Evolutionary conservation across 2,329 filamentous ascomycete species (phyloP), one percentile per base, ranked within the genome.

Genomic region (Alternaria sp.): DNA sequence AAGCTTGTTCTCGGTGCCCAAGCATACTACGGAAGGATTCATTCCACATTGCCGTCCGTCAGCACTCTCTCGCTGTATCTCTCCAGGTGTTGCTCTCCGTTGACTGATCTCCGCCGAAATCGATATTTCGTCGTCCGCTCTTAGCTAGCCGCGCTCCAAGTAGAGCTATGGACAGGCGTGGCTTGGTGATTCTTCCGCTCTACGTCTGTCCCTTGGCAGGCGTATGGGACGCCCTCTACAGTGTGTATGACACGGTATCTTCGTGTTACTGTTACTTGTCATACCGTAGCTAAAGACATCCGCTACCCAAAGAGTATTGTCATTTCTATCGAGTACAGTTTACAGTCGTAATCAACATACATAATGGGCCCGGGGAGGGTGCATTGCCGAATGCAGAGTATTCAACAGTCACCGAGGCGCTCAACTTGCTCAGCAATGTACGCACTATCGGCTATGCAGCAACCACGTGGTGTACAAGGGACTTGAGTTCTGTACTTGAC

Each of bases 401-500:
- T 67, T 79, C 76, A 28, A 72, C 76, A 38, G 81, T 80, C 63
- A 78, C 82, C 49, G 75, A 76, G 36, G 75, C 69, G 54, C 75
- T 84, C 48, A 77, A 78, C 55, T 69, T 73, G 20, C 75, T 80
- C 64, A 70, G 80, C 60, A 86, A 87, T 73, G 81, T 83, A 54
- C 78, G 80, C 34, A 80, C 84, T 49, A 72, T 87, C 56, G 82
- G 80, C 11, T 85, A 84, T 69, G 83, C 85, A 70, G 75, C 83
- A 46, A 83, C 81, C 57, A 84, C 81, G 38, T 87, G 85, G 70
- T 77, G 74, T 22, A 73, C 38, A 30, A 71, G 70, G 54, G 62
- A 62, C 46, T 25, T 73, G 45, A 65, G 62, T 51, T 62, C 55
- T 43, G 68, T 66, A 52, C 62, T 71, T 22, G 57, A 73, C 60